These are phyloP conservation scores for Rhododendron ferrugineum DNA, from an alignment of 148 eudicot species.

Conservation along the genomic window DNA sequence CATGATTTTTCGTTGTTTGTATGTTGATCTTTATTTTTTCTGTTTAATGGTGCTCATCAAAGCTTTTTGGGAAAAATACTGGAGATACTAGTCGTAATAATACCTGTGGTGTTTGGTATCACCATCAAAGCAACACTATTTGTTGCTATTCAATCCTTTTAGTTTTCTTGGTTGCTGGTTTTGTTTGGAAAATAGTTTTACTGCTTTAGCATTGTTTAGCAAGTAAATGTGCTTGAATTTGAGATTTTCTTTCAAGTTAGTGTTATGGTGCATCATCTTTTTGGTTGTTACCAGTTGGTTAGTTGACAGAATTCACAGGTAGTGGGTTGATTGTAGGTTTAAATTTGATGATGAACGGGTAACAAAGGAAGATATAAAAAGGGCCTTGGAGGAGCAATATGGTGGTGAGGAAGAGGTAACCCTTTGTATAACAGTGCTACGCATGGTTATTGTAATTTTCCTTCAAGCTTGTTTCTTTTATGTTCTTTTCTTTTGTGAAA, in stretches of 20 bases:
- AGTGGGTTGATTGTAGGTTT: slow-evolving; percentile 41
- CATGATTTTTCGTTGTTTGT: not conserved
- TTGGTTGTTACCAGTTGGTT: not conserved
- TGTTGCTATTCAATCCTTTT: not conserved
- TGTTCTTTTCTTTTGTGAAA: slow-evolving; percentile 11
- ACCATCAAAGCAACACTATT: not conserved
- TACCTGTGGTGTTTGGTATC: not conserved
- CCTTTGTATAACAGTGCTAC: not conserved
- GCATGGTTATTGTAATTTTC: not conserved
- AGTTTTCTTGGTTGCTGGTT: not conserved
- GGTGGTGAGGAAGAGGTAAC: slow-evolving; percentile 95
- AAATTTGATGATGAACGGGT: slow-evolving; percentile 95
- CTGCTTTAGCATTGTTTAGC: not conserved
- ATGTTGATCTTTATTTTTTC: not conserved
- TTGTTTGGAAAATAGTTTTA: not conserved
- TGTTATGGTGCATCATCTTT: not conserved
- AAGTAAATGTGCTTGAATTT: not conserved
- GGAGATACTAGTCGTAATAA: not conserved
- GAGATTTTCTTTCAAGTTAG: not conserved
- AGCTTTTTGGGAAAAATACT: not conserved
- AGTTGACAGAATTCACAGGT: not conserved
- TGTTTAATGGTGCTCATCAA: not conserved
- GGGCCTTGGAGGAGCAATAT: slow-evolving; percentile 83
- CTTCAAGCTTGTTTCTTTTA: not conserved
- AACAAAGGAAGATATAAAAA: slow-evolving; percentile 77